phyloP scores from a whole-genome alignment of 768 basidiomycete genomes.

The Leccinum rimulosum region DNA sequence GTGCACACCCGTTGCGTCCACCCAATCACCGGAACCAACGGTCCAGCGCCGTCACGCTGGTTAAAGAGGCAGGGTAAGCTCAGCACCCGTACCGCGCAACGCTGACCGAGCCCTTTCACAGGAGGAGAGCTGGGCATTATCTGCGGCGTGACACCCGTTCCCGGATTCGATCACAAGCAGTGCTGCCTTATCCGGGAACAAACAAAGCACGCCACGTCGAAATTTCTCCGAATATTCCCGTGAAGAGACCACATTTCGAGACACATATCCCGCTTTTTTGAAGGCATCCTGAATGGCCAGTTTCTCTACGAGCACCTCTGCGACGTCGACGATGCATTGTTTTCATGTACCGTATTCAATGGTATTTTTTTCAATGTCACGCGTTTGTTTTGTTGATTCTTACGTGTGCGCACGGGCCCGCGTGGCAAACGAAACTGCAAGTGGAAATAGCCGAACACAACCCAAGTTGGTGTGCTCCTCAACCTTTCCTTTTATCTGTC shows the following conservation, averaged over 20 bases:
- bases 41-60: background rate
- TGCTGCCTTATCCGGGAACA: conserved; percentile 30
- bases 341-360: conserved; percentile 30
- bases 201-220: conserved; percentile 29
- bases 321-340: conserved; percentile 22
- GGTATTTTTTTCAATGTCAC: conserved; percentile 32
- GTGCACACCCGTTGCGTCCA: conserved; percentile 16
- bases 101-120: conserved; percentile 7
- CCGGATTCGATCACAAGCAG: conserved; percentile 24
- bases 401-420: conserved; percentile 39
- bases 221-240: conserved; percentile 12
- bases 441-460: conserved; percentile 40
- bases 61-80: conserved; percentile 12
- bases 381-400: conserved; percentile 36
- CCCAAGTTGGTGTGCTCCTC: conserved; percentile 40
- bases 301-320: conserved; percentile 18
- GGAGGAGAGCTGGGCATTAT: conserved; percentile 5
- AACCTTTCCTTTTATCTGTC: conserved; percentile 40
- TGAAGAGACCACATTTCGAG: background rate
- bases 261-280: conserved; percentile 7
- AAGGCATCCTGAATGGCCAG: conserved; percentile 12
- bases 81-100: background rate
- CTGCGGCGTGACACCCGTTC: conserved; percentile 3
- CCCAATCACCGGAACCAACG: conserved; percentile 23
- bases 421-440: conserved; percentile 39